Evolutionary conservation across 2,329 filamentous ascomycete species (phyloP), one percentile per base, ranked within the genome.

Genomic region (Aspergillus pseudoglaucus): DNA sequence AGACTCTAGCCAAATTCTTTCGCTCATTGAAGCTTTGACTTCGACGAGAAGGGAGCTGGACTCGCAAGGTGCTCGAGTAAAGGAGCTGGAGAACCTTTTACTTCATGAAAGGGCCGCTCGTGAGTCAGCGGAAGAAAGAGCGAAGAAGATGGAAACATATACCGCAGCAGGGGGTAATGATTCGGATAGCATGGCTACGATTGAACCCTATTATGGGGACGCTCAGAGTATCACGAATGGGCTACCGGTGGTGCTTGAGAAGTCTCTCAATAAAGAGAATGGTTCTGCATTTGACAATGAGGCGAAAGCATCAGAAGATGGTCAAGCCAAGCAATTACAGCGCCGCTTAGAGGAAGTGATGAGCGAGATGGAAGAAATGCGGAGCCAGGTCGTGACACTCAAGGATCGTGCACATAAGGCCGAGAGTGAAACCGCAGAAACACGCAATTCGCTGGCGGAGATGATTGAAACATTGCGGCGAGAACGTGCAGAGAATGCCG

Each of bases 41-140:
- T 83, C 81, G 49, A 87, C 90, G 8, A 94, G 88, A 71, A 86
- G 85, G 58, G 90, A 96, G 63, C 82, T 96, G 38, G 90, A 94
- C 59, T 80, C 77, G n/a, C 90, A 96, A 64, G 83, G 82, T 44
- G 78, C 82, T 38, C 83, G 87, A 25, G 83, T 97, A 66, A 85
- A 84, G 57, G 86, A 90, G 58, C 73, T 97, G 10, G 91, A 97
- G 64, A 79, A 82, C 49, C 77, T 88, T 70, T 74, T 97, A 39
- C 81, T 78, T 44, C 83, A 85, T 61, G 93, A 98, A 68, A 81
- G 89, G 22, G 79, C 83, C 54, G 90, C 90, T 23, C 81, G 93
- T 48, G 85, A 94, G 60, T 78, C 82, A 45, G 91, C 91, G 0
- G 93, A 98, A 66, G 87, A 93, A 51, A 76, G 87, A 46, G 87